phyloP scores from a whole-genome alignment of 2,329 filamentous ascomycete species.

The Cadophora sp. region DNA sequence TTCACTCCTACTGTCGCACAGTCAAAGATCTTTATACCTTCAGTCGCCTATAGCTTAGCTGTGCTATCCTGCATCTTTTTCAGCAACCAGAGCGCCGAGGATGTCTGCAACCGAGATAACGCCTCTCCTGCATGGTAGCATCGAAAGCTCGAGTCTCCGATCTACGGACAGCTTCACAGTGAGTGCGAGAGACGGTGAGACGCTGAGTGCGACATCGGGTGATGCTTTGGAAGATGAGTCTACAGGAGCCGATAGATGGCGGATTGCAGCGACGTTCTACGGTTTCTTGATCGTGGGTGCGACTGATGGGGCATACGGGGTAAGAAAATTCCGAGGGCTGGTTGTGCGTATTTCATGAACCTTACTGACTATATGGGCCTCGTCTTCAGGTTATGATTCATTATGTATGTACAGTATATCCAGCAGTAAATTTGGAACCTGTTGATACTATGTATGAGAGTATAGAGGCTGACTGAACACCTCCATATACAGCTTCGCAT shows the following conservation, averaged over 20 bases:
- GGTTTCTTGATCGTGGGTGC: neutral
- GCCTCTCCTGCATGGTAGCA: neutral
- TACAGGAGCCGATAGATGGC: neutral
- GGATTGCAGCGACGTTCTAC: neutral
- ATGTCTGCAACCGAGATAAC: neutral
- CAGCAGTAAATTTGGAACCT: neutral
- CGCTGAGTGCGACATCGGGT: neutral
- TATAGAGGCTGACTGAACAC: neutral
- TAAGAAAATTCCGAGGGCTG: neutral
- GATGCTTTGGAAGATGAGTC: neutral
- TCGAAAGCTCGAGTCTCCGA: neutral
- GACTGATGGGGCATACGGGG: neutral
- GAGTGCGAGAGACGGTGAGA: neutral
- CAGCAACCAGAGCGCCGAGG: neutral
- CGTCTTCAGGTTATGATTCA: neutral
- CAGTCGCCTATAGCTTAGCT: neutral
- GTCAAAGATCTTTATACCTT: neutral
- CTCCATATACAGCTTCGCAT: conserved; percentile 54
- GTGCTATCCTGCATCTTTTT: neutral
- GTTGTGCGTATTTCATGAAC: neutral
- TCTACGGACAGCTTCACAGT: neutral
- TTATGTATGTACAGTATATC: neutral
- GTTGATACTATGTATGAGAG: neutral
- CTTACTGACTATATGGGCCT: neutral
- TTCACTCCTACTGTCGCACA: neutral